Percentiles rank a stretch among this genome's conserved stretches.
phyloP scores from a whole-genome alignment of 176 grass and related monocot species.

The Musa schizocarpa region DNA sequence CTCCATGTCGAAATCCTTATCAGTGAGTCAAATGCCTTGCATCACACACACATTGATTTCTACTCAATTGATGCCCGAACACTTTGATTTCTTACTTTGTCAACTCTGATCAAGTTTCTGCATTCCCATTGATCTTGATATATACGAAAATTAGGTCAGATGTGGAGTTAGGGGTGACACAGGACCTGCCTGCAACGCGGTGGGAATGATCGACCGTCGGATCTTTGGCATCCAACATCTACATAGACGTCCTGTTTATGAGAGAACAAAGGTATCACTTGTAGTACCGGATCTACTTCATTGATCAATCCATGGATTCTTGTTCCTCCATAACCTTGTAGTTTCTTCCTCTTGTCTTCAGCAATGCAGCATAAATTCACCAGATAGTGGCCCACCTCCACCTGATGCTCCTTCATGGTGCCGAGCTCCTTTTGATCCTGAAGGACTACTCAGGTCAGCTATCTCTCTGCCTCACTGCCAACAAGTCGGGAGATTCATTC shows the following conservation, averaged over 20 bases:
- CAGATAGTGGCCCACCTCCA: constrained; percentile 43
- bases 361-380: constrained; percentile 62
- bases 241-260: constrained; percentile 58
- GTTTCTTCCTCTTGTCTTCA: constrained; percentile 16
- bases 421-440: constrained; percentile 88
- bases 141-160: constrained; percentile 45
- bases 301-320: neutral
- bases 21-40: constrained; percentile 19
- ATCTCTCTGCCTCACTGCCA: constrained; percentile 1
- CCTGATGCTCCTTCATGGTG: constrained; percentile 82
- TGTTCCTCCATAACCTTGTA: neutral
- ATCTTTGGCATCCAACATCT: constrained; percentile 79
- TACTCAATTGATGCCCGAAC: constrained; percentile 2
- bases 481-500: no score
- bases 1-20: constrained; percentile 29
- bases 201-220: constrained; percentile 71
- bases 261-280: constrained; percentile 44
- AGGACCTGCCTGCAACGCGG: constrained; percentile 64
- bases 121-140: neutral
- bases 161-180: constrained; percentile 73
- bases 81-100: neutral
- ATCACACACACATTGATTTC: neutral
- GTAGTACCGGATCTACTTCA: neutral
- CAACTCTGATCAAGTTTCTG: neutral
- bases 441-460: constrained; percentile 79